Conservation (phyloP, 192 early-diverging fungal genomes). For the Coemansia sp. region DNA sequence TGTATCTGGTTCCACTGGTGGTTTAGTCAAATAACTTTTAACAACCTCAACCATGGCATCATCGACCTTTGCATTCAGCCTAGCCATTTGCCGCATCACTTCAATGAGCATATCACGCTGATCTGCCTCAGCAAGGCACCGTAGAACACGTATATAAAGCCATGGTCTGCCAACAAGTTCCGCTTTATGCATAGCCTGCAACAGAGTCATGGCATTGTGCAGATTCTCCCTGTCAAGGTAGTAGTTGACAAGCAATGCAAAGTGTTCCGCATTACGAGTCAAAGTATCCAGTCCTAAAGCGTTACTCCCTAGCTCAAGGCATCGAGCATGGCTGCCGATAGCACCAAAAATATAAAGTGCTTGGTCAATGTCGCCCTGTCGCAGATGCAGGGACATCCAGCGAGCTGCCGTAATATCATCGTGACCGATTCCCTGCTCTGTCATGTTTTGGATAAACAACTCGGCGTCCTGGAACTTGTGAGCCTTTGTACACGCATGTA, state of each 20-base stretch:
- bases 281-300: conserved; percentile 10
- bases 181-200: conserved; percentile 21
- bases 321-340: conserved; percentile 9
- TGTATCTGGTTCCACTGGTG: too few species aligned
- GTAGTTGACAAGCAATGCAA: conserved; percentile 17
- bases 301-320: background rate
- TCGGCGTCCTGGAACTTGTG: conserved; percentile 12
- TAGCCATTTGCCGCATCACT: conserved; percentile 20
- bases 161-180: conserved; percentile 2
- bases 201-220: conserved; percentile 4
- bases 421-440: conserved; percentile 4
- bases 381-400: conserved; percentile 26
- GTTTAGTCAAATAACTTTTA: too few species aligned
- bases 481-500: conserved; percentile 16
- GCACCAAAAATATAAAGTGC: conserved; percentile 19
- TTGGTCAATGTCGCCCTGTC: conserved; percentile 5
- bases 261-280: conserved; percentile 4
- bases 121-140: background rate
- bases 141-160: conserved; percentile 17
- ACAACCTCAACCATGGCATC: too few species aligned
- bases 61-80: background rate
- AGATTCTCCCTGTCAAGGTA: conserved; percentile 1
- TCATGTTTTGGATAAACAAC: conserved; percentile 10
- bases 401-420: conserved; percentile 6
- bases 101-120: conserved; percentile 10